Base-by-base conservation (phyloP, 176 grass and related monocot genomes). In the Triticum timopheevii region DNA sequence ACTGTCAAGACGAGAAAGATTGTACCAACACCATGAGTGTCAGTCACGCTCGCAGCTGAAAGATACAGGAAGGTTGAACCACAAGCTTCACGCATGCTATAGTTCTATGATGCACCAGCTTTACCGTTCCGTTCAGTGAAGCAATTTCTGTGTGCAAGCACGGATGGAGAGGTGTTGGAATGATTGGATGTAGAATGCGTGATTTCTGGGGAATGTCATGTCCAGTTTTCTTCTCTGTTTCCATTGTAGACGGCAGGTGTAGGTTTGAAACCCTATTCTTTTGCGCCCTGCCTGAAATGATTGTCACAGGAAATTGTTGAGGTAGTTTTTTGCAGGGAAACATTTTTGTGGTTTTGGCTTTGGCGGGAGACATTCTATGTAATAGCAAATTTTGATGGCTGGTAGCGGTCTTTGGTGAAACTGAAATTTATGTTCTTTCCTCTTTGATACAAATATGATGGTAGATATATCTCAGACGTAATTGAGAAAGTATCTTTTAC, bases 351-450 rank as follows among this genome's bases (percentile, higher is more conserved):
- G 47, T 33, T 22, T 77, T 77, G 27, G 27, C 47, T 47, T 77
- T 10, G 54, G 54, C 54, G 8, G 25, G 47, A 77, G 74, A 77
- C 74, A 10, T 77, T 77, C 27, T 77, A 8, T 77, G 47, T 77
- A 77, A 77, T 77, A 77, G 27, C 27, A 77, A 77, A 56, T 56
- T 77, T 77, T 77, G 74, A 77, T 56, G 74, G 74, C 74, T 56
- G 74, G 9, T 22, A 76, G 47, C 30, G 25, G 25, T 74, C 71
- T 74, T 22, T 47, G 6, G 45, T 56, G 27, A 77, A 77, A 77
- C 27, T 56, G 47, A 22, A 77, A 77, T 56, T 77, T 34, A 22
- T 22, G 10, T 54, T 56, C 52, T 13, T 22, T 77, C 20, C 9
- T 22, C 4, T 10, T 56, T 6, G 74, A 56, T 33, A 56, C 47